Evolutionary conservation across 2,329 filamentous ascomycete species (phyloP), one percentile per base, ranked within the genome.

Genomic region (Dactylellina haptotyla): DNA sequence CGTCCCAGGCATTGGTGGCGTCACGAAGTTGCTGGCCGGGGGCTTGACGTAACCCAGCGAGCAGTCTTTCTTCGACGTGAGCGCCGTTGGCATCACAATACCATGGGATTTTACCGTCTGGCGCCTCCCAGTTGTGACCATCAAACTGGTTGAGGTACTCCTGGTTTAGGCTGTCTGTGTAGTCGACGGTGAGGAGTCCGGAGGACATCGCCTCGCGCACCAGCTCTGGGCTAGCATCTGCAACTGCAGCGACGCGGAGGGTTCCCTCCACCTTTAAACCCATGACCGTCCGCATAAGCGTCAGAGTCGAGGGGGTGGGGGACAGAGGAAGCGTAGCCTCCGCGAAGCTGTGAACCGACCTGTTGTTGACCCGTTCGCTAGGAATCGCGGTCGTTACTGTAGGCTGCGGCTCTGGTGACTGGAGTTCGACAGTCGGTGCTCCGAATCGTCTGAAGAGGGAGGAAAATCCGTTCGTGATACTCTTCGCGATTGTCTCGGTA

Each of bases 251-350:
- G 28, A 14, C 59, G 41, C 58, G 23, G 45, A 71, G 66, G 51
- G 50, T 71, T 50, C 66, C 66, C 32, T 62, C 61, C 66, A 71
- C 59, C 66, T 71, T 71, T 41, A 37, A 23, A 58, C 59, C 66
- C 58, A 71, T n/a, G 59, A 71, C 59, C 58, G 10, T 50, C 18
- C 66, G 51, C 66, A 64, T 59, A 18, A 71, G 51, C 34, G 39
- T 51, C 43, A 59, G 50, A 45, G 34, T 64, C 48, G 66, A 71
- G 58, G 58, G 48, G 51, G 58, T 64, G 58, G 58, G 51, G 58
- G 58, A 64, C 43, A 61, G 54, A 25, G 26, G 50, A 37, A 34
- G 51, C 32, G 59, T 16, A 25, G 43, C 58, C 59, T 58, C 53
- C 37, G 37, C 43, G 51, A 51, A 53, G 66, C 66, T 59, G 4